Evolutionary conservation across 495 filamentous ascomycete genomes (phyloP).

Genomic region (Penicillium alfredii): DNA sequence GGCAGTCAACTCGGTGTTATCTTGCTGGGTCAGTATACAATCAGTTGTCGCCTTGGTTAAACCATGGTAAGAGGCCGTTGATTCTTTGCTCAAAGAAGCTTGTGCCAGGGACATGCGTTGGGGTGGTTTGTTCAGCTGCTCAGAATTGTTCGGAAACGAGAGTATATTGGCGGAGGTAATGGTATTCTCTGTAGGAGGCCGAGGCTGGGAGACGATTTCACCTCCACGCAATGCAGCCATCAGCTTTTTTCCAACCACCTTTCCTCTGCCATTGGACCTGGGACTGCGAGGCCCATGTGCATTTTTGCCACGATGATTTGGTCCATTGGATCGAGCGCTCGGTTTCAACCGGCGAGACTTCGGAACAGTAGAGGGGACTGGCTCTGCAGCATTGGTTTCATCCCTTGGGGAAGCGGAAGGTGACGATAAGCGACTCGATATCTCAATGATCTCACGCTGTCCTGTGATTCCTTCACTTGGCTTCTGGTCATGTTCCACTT

Average conservation of each 20-base stretch:
- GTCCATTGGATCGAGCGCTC: neutral
- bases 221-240: slow-evolving; percentile 18
- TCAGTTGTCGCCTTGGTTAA: too few species aligned
- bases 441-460: slow-evolving; percentile 3
- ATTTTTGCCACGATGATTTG: neutral
- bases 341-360: slow-evolving; percentile 1
- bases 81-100: too few species aligned
- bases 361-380: neutral
- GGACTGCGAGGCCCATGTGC: neutral
- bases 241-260: slow-evolving; percentile 24
- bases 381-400: too few species aligned
- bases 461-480: neutral
- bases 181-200: neutral
- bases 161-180: slow-evolving; percentile 2
- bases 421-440: slow-evolving; percentile 9
- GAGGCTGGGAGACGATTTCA: neutral
- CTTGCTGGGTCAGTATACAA: too few species aligned
- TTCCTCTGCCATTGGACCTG: slow-evolving; percentile 26
- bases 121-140: too few species aligned
- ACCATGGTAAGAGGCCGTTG: too few species aligned
- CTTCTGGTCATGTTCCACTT: neutral
- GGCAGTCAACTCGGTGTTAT: too few species aligned
- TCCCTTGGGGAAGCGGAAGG: neutral
- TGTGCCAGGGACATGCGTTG: too few species aligned
- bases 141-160: too few species aligned